phyloP scores from a whole-genome alignment of 345 rosid species.

The Noccaea caerulescens region DNA sequence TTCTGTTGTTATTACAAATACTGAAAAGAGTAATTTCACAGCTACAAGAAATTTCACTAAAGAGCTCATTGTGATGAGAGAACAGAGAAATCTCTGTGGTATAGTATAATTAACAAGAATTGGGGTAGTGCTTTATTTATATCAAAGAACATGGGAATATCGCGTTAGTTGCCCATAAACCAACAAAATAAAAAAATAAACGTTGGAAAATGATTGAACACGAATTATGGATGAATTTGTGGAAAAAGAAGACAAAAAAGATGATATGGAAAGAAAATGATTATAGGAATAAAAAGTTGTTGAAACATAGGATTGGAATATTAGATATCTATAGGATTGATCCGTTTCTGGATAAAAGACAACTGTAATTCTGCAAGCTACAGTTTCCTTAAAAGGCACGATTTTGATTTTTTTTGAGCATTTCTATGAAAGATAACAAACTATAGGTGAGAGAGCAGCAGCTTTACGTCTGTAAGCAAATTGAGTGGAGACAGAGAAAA shows the following conservation, averaged over 20 bases:
- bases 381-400: constrained; percentile 41
- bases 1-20: constrained; percentile 32
- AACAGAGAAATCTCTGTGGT: not conserved
- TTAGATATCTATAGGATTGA: not conserved
- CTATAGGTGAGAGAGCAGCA: not conserved
- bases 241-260: constrained; percentile 29
- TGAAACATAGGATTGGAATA: constrained; percentile 15
- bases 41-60: constrained; percentile 17
- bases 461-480: not conserved
- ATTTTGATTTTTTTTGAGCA: constrained; percentile 39
- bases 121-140: constrained; percentile 21
- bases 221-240: constrained; percentile 22
- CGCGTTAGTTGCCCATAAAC: not conserved
- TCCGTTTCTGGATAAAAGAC: not conserved
- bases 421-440: constrained; percentile 17
- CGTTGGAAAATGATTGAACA: constrained; percentile 18
- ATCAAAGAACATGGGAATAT: constrained; percentile 9
- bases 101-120: constrained; percentile 4
- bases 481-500: constrained; percentile 26
- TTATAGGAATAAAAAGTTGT: not conserved
- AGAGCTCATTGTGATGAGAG: constrained; percentile 15
- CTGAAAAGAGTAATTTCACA: constrained; percentile 26
- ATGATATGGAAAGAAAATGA: constrained; percentile 1
- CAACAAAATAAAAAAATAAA: too few relatives aligned
- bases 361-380: constrained; percentile 31